These are phyloP conservation scores for Verticillium dahliae DNA, from an alignment of 2,329 filamentous ascomycete genomes.

Conservation along the genomic window DNA sequence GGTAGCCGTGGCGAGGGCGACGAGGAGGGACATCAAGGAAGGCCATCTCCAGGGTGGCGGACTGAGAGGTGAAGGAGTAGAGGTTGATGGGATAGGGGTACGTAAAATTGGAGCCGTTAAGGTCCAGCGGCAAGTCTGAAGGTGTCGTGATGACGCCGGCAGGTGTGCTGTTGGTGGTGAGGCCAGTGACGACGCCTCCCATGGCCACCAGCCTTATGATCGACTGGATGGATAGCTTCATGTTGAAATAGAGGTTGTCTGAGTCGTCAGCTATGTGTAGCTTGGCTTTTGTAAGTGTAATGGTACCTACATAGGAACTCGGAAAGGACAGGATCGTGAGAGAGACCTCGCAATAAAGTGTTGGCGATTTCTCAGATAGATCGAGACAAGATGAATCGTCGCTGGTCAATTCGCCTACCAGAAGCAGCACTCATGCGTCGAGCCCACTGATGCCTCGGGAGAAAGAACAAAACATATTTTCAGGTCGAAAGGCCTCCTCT, in stretches of 20 bases:
- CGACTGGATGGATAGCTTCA: slow-evolving; percentile 11
- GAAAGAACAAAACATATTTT: no score
- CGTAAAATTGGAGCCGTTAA: slow-evolving; percentile 44
- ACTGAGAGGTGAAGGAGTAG: slow-evolving; percentile 40
- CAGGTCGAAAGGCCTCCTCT: neutral
- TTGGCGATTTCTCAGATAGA: neutral
- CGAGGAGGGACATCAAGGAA: slow-evolving; percentile 44
- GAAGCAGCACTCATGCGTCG: no score
- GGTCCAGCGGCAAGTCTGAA: slow-evolving; percentile 24
- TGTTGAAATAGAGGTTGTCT: slow-evolving; percentile 1
- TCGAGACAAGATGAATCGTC: no score
- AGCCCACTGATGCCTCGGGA: no score
- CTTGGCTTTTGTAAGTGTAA: neutral
- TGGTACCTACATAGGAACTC: neutral
- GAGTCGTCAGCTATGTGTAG: neutral
- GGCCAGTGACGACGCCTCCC: slow-evolving; percentile 9
- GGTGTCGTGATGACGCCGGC: slow-evolving; percentile 26
- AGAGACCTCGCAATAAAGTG: neutral
- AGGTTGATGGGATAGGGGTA: slow-evolving; percentile 45
- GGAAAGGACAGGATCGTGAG: neutral
- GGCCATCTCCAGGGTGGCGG: slow-evolving; percentile 43
- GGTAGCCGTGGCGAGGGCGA: neutral
- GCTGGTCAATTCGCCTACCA: no score
- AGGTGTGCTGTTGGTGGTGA: slow-evolving; percentile 19
- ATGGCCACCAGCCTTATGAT: slow-evolving; percentile 9